Base-by-base conservation (phyloP, 306 rosid genomes). In the Clitoria ternatea region DNA sequence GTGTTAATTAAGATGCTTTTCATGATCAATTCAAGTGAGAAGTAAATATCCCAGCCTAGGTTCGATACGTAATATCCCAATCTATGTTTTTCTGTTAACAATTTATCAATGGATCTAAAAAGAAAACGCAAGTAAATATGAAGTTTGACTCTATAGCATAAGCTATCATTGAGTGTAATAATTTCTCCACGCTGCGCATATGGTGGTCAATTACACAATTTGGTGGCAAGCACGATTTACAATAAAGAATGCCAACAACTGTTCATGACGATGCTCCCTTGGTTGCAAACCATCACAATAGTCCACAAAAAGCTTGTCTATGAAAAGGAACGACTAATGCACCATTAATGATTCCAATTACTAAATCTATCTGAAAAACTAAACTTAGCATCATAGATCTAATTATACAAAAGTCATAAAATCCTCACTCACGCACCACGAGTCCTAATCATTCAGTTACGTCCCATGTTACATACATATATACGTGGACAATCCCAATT, bases 281-380 rank as follows among this genome's bases (percentile, higher is more conserved):
- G 17, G 29, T 0, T 70, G 43, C 75, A 18, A 70, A 57, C 43
- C 66, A 40, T 70, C 44, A 56, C 45, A 56, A 56, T 3, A 27
- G 33, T 15, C 40, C 39, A 27, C 35, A 3, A 17, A 54, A 17
- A 56, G 44, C 14, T 43, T 57, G 76, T 61, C 54, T 26, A 13
- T n/a, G 14, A 48, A 61, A 50, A 37, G 19, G 70, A 61, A 61
- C 39, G 13, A 36, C 5, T 35, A 48, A 47, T 15, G 44, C 15
- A 24, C 0, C 59, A 30, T 62, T 71, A 53, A 23, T 49, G 36
- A 20, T 35, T 36, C 11, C 27, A 72, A 60, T 60, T 52, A 60
- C 30, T 30, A 73, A 73, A 61, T 73, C 64, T 62, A 23, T n/a
- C n/a, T n/a, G n/a, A n/a, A n/a, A n/a, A n/a, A 17, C 54, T 49